Evolutionary conservation across 1,139 yeast species (phyloP).

Genomic region (Meyerozyma athensensis): DNA sequence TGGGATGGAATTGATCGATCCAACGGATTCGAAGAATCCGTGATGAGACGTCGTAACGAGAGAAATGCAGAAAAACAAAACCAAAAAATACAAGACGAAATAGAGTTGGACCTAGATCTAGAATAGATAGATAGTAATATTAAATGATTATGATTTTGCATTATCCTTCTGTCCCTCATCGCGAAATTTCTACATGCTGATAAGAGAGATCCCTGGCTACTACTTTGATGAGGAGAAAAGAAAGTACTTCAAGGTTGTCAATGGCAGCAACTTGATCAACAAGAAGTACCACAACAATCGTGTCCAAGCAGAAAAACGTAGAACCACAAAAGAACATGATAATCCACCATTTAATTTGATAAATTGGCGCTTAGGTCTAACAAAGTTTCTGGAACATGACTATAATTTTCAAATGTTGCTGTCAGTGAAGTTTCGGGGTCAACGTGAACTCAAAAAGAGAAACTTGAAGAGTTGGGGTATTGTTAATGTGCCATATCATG

Average conservation of each 20-base stretch:
- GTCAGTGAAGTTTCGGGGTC: neutral
- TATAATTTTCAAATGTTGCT: neutral
- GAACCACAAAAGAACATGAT: conserved; percentile 6
- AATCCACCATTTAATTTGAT: neutral
- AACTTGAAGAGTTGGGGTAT: conserved; percentile 1
- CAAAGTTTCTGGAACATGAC: neutral
- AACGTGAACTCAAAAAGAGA: neutral
- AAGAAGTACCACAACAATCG: conserved; percentile 31
- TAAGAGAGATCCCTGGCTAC: conserved; percentile 38
- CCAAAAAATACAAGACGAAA: conserved; percentile 5
- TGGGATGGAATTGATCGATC: conserved; percentile 96
- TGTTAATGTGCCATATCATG: neutral
- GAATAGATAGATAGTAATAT: neutral
- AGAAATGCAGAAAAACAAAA: conserved; percentile 22
- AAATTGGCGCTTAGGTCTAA: neutral
- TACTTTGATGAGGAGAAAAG: conserved; percentile 39
- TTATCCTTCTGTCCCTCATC: neutral
- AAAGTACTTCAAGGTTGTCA: conserved; percentile 42
- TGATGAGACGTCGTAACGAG: conserved; percentile 55
- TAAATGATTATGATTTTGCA: neutral
- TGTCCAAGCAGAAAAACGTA: conserved; percentile 27
- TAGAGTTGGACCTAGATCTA: neutral
- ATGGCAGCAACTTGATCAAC: conserved; percentile 25
- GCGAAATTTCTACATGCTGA: conserved; percentile 1
- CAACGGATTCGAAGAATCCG: conserved; percentile 77